Evolutionary conservation across 768 basidiomycete species (phyloP).

Genomic region (Termitomyces sp.): DNA sequence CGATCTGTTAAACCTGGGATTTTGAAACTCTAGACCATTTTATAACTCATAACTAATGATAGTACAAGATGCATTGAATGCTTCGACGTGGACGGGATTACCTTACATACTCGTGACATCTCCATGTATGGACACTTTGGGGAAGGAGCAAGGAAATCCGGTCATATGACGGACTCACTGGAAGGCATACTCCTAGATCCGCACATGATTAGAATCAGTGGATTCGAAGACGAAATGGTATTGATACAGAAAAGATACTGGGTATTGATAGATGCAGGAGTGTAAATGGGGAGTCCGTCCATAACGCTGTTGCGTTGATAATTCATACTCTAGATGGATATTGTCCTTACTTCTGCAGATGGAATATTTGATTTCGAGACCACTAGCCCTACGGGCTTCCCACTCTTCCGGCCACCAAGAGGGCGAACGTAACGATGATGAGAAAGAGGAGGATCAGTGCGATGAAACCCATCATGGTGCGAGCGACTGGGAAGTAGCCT

Average conservation of each 20-base stretch:
- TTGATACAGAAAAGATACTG: background rate
- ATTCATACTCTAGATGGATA: background rate
- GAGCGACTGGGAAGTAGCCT: conserved; percentile 17
- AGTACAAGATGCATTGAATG: no score
- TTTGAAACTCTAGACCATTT: no score
- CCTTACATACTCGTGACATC: background rate
- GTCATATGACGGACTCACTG: background rate
- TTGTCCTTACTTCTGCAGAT: no score
- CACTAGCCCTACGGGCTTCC: background rate
- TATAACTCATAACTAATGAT: no score
- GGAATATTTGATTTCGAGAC: background rate
- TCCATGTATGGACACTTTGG: background rate
- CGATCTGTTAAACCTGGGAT: no score
- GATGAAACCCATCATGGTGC: conserved; percentile 12
- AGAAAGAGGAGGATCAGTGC: conserved; percentile 11
- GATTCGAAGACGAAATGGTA: background rate
- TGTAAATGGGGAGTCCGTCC: background rate
- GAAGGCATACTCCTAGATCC: background rate
- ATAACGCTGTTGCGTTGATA: background rate
- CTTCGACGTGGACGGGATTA: background rate
- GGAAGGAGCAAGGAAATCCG: background rate
- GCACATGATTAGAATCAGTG: background rate
- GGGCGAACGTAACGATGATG: conserved; percentile 14
- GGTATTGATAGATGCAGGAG: background rate
- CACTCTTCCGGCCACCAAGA: conserved; percentile 15